Evolutionary conservation across 257 asterid species (phyloP), one percentile per base, ranked within the genome.

Genomic region (Lithospermum erythrorhizon): DNA sequence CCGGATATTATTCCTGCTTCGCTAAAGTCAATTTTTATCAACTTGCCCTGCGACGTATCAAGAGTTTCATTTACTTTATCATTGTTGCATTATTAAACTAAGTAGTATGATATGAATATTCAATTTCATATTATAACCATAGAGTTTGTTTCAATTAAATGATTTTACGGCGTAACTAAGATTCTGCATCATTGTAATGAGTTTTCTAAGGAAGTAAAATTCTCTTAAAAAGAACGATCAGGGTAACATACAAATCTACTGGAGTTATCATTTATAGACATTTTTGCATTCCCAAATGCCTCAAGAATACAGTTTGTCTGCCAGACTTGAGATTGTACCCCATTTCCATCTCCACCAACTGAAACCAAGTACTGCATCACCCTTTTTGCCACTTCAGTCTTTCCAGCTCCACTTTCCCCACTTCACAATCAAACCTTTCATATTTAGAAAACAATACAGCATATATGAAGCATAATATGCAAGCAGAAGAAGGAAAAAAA

Each of bases 391-490:
- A 95, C 89, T 79, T 83, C 97, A 48, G 97, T 89, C 82, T 93
- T 93, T 80, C 99, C 99, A 66, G 99, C 79, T 56, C 97, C 99
- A 75, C 99, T 89, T 75, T 84, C 96, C 64, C 99, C 99, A 68
- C 99, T 93, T 63, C 48, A 57, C 68, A 70, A 58, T 73, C 17
- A 70, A 56, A 9, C 5, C 25, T 53, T 53, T 5, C 21, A 15
- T 9, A 19, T 53, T 53, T n/a, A 53, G 57, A 53, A 3, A 20
- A 2, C 6, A 52, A 22, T n/a, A 8, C 57, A 53, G 57, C 21
- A 52, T 17, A 52, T 2, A 35, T 35, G 45, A 3, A 5, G 14
- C 45, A 41, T 41, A 13, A 41, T 41, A 41, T 41, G 17, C 0
- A 11, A 41, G 14, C 18, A 14, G 16, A 41, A 41, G 17, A 41